These are phyloP conservation scores for Neoarthrinium moseri DNA, from an alignment of 2,329 filamentous ascomycete species.

Conservation along the genomic window DNA sequence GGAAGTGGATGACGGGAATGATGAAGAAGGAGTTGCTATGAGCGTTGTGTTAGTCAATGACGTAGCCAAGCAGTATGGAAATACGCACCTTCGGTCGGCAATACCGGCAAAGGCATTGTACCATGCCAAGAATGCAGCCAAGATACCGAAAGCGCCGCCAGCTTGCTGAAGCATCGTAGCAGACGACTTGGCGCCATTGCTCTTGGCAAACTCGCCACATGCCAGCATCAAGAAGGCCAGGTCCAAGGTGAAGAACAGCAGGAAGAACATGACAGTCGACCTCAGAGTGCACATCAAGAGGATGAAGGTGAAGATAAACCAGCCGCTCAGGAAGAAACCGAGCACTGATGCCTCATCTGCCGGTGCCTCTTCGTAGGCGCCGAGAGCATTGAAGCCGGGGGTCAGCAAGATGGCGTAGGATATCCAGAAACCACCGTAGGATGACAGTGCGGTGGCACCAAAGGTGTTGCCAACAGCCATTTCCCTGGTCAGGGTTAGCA, in stretches of 20 bases:
- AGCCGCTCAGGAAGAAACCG: constrained; percentile 73
- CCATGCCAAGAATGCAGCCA: constrained; percentile 82
- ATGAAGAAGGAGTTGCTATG: constrained; percentile 83
- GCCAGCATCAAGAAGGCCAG: constrained; percentile 73
- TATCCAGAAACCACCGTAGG: constrained; percentile 85
- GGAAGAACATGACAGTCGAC: constrained; percentile 76
- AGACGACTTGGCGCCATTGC: constrained; percentile 48
- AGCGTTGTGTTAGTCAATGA: constrained; percentile 30
- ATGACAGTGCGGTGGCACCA: constrained; percentile 77
- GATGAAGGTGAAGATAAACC: constrained; percentile 83
- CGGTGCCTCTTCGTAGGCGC: constrained; percentile 41
- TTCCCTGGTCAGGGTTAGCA: constrained; percentile 54
- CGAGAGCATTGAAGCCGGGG: constrained; percentile 61
- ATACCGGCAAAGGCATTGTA: constrained; percentile 85
- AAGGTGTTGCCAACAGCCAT: constrained; percentile 88
- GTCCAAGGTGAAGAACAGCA: constrained; percentile 75
- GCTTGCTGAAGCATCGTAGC: constrained; percentile 59
- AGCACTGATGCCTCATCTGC: constrained; percentile 57
- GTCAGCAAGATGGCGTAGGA: constrained; percentile 71
- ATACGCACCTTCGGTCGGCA: constrained; percentile 63
- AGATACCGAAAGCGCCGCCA: constrained; percentile 76
- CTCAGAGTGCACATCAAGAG: constrained; percentile 72
- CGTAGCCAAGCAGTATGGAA: not conserved
- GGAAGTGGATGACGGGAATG: constrained; percentile 90
- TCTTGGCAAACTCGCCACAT: constrained; percentile 56